Evolutionary conservation across 2,329 filamentous ascomycete species (phyloP).

Genomic region (Hansfordia pulvinata): DNA sequence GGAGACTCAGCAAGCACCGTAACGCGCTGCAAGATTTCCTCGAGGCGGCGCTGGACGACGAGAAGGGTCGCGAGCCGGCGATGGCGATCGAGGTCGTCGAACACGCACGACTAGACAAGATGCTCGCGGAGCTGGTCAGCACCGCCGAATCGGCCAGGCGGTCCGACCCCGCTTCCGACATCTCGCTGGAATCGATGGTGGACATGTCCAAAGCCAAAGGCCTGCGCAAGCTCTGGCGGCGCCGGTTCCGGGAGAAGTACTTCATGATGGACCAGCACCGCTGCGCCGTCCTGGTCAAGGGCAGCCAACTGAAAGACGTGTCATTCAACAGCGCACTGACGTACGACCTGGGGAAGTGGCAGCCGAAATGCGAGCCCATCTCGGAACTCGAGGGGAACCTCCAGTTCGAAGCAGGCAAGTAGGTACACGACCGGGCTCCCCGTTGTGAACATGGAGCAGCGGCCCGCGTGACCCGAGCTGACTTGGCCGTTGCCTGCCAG

Average conservation of each 20-base stretch:
- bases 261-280: slow-evolving; percentile 30
- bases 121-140: slow-evolving; percentile 28
- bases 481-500: too few species aligned
- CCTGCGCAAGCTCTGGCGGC: slow-evolving; percentile 27
- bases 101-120: slow-evolving; percentile 18
- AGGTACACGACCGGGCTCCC: slow-evolving; percentile 12
- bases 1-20: slow-evolving; percentile 16
- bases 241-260: slow-evolving; percentile 28
- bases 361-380: slow-evolving; percentile 17
- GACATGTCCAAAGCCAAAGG: slow-evolving; percentile 22
- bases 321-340: slow-evolving; percentile 19
- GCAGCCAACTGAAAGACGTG: slow-evolving; percentile 26
- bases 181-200: slow-evolving; percentile 16
- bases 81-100: slow-evolving; percentile 25
- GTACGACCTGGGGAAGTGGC: slow-evolving; percentile 21
- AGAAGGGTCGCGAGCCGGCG: slow-evolving; percentile 16
- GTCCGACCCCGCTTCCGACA: slow-evolving; percentile 12
- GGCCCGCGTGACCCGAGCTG: too few species aligned
- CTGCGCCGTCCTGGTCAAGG: slow-evolving; percentile 18
- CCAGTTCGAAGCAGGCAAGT: slow-evolving; percentile 34
- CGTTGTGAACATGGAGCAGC: too few species aligned
- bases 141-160: slow-evolving; percentile 22
- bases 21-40: slow-evolving; percentile 25
- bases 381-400: slow-evolving; percentile 26
- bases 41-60: slow-evolving; percentile 22